Percentiles rank a stretch among this genome's conserved stretches.
Evolutionary conservation across 2,329 filamentous ascomycete species (phyloP).

Genomic region (Pseudogymnoascus sp.): DNA sequence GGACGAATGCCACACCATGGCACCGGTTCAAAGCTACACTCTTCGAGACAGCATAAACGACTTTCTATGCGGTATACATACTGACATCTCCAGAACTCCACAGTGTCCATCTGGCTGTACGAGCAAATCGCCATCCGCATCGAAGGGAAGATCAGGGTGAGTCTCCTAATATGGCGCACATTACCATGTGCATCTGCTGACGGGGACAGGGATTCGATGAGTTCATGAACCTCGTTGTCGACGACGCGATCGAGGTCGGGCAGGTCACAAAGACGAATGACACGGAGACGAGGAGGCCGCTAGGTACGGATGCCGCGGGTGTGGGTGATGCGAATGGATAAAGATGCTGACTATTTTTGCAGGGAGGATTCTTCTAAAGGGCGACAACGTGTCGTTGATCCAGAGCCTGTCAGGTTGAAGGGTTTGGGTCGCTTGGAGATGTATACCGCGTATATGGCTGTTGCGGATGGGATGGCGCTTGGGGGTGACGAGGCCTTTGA

Average conservation of each 20-base stretch:
- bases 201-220: slow-evolving; percentile 79
- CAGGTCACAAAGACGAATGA: slow-evolving; percentile 72
- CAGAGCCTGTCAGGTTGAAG: slow-evolving; percentile 34
- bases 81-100: slow-evolving; percentile 44
- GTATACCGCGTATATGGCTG: not conserved
- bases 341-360: not conserved
- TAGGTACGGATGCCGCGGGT: slow-evolving; percentile 54
- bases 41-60: not conserved
- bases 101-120: slow-evolving; percentile 91
- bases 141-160: slow-evolving; percentile 88
- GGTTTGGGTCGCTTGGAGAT: not conserved
- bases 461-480: not conserved
- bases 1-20: not conserved
- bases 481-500: not conserved
- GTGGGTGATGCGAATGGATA: not conserved
- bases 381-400: slow-evolving; percentile 58
- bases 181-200: not conserved
- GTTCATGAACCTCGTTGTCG: slow-evolving; percentile 97
- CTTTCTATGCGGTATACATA: slow-evolving; percentile 20
- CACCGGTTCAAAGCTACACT: not conserved
- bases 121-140: slow-evolving; percentile 92
- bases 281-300: slow-evolving; percentile 60
- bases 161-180: slow-evolving; percentile 25
- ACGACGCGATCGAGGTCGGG: slow-evolving; percentile 89
- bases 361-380: slow-evolving; percentile 60